Percentiles rank a stretch among this genome's conserved stretches.
Conservation (phyloP, 2,329 filamentous ascomycete genomes). For the Venturiaceae sp. region DNA sequence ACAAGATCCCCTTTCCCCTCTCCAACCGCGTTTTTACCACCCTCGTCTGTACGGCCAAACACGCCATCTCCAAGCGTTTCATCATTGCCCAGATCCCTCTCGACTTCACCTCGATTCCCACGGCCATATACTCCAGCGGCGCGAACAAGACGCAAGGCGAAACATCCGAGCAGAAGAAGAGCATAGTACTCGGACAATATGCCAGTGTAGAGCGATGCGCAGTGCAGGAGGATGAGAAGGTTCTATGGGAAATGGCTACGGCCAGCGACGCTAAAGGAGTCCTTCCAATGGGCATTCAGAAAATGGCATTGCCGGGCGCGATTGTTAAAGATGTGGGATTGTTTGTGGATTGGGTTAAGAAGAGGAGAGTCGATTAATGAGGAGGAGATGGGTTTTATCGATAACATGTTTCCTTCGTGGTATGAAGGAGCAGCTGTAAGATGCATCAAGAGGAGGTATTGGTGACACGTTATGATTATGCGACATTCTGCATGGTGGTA, state of each 20-base stretch:
- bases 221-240: slow-evolving; percentile 16
- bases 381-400: no score
- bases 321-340: slow-evolving; percentile 63
- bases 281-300: slow-evolving; percentile 58
- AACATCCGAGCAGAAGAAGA: slow-evolving; percentile 30
- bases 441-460: no score
- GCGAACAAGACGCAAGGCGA: slow-evolving; percentile 17
- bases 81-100: slow-evolving; percentile 29
- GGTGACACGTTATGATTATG: no score
- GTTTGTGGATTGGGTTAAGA: slow-evolving; percentile 50
- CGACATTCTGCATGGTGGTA: no score
- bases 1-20: slow-evolving; percentile 51
- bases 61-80: slow-evolving; percentile 10
- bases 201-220: slow-evolving; percentile 55
- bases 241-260: slow-evolving; percentile 74
- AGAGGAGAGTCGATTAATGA: slow-evolving; percentile 16
- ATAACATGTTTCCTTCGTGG: no score
- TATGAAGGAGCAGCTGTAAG: no score
- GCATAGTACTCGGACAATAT: slow-evolving; percentile 49
- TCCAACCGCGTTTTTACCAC: slow-evolving; percentile 57
- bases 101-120: slow-evolving; percentile 21
- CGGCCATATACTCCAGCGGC: slow-evolving; percentile 19
- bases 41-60: slow-evolving; percentile 33
- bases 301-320: slow-evolving; percentile 49
- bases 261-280: slow-evolving; percentile 59